Conservation (phyloP, 192 early-diverging fungal species). For the Radiomyces spectabilis region DNA sequence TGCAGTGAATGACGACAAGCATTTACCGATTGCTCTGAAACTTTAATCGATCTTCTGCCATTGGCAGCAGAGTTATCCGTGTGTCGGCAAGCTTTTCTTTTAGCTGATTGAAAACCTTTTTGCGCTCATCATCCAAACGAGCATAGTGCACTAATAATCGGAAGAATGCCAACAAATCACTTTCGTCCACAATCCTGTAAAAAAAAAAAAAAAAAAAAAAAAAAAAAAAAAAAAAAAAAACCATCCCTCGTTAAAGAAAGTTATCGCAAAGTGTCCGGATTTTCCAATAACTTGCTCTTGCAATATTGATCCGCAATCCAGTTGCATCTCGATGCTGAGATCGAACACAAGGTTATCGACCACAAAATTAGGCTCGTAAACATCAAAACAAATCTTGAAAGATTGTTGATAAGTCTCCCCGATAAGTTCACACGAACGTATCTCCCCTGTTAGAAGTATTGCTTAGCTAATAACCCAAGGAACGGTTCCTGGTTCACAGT, state of each 20-base stretch:
- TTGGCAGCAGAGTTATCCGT: not conserved
- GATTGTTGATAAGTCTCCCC: not conserved
- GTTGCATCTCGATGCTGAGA: slow-evolving; percentile 7
- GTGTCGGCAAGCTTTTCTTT: not conserved
- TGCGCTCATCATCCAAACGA: slow-evolving; percentile 2
- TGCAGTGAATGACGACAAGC: not conserved
- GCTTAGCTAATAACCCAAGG: no score
- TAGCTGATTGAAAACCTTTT: not conserved
- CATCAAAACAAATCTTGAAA: slow-evolving; percentile 3
- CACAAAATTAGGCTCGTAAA: not conserved
- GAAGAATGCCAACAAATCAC: slow-evolving; percentile 17
- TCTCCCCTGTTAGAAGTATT: not conserved
- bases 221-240: not conserved
- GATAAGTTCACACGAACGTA: not conserved
- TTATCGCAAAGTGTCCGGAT: no score
- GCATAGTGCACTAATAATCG: slow-evolving; percentile 17
- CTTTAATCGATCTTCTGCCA: not conserved
- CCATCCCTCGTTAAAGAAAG: not conserved
- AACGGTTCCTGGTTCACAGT: no score
- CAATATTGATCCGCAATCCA: slow-evolving; percentile 1
- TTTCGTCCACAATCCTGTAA: slow-evolving; percentile 9
- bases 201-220: not conserved
- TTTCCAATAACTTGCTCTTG: not conserved
- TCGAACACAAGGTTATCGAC: slow-evolving; percentile 4
- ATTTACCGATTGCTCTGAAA: slow-evolving; percentile 1